phyloP scores from a whole-genome alignment of 495 filamentous ascomycete species.

The Chaetomium fimeti region DNA sequence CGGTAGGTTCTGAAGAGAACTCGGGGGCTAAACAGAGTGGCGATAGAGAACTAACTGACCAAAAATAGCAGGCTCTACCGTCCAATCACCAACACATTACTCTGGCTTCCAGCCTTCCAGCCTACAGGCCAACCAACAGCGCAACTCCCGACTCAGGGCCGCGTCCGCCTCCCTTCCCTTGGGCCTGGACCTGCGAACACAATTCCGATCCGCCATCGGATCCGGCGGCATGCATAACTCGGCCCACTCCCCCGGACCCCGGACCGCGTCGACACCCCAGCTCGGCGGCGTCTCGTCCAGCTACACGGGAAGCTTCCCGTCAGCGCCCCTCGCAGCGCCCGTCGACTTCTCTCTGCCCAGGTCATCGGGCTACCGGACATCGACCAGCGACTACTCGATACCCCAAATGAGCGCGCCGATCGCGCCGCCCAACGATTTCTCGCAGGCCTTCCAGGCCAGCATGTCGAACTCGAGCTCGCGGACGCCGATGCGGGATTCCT shows the following conservation, averaged over 20 bases:
- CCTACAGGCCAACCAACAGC: conserved; percentile 45
- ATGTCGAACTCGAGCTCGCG: conserved; percentile 43
- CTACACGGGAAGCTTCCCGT: conserved; percentile 53
- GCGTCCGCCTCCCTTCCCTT: conserved; percentile 49
- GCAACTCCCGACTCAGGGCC: conserved; percentile 47
- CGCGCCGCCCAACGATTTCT: conserved; percentile 52
- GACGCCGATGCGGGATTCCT: conserved; percentile 48
- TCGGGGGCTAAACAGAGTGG: background rate
- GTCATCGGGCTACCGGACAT: conserved; percentile 42
- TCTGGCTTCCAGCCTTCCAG: conserved; percentile 40
- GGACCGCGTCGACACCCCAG: conserved; percentile 41
- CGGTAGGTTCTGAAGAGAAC: conserved; percentile 39
- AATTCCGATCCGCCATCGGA: conserved; percentile 48
- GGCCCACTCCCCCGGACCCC: conserved; percentile 40
- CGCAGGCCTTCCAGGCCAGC: conserved; percentile 49
- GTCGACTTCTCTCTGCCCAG: conserved; percentile 54
- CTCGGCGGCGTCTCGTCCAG: conserved; percentile 42
- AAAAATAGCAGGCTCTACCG: conserved; percentile 40
- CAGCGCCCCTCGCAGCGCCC: conserved; percentile 53
- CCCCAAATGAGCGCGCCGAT: conserved; percentile 58
- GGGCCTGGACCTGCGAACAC: conserved; percentile 48
- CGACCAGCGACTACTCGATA: conserved; percentile 52
- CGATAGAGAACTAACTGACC: background rate
- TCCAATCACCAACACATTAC: conserved; percentile 51
- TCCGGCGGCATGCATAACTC: conserved; percentile 42